phyloP scores from a whole-genome alignment of 2,329 filamentous ascomycete species.

The Pyrenochaeta sp. region DNA sequence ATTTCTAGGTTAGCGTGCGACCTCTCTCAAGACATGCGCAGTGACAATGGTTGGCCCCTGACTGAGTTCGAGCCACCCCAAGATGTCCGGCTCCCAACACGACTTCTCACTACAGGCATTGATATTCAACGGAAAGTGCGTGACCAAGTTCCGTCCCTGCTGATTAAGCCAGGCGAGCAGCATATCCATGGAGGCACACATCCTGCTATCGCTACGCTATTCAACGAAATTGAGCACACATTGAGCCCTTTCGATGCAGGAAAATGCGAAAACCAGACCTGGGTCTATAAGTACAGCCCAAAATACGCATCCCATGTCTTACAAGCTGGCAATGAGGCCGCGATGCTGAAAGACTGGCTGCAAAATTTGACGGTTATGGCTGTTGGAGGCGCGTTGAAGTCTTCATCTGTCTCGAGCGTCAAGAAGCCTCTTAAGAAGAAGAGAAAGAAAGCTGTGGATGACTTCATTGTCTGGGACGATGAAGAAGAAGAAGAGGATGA shows the following conservation, averaged over 20 bases:
- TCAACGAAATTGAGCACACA: slow-evolving; percentile 65
- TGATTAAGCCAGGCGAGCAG: slow-evolving; percentile 18
- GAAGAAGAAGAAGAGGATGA: slow-evolving; percentile 46
- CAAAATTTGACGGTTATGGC: slow-evolving; percentile 76
- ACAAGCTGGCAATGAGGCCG: slow-evolving; percentile 74
- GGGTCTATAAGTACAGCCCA: slow-evolving; percentile 89
- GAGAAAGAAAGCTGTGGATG: slow-evolving; percentile 59
- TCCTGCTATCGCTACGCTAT: slow-evolving; percentile 68
- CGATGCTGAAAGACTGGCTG: slow-evolving; percentile 82
- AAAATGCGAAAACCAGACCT: slow-evolving; percentile 75
- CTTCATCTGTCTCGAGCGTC: slow-evolving; percentile 12
- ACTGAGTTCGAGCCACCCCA: slow-evolving; percentile 26
- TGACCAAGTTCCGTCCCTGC: slow-evolving; percentile 26
- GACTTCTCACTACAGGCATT: slow-evolving; percentile 46
- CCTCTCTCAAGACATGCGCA: slow-evolving; percentile 15
- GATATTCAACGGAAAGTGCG: slow-evolving; percentile 53
- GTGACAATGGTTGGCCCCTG: not conserved
- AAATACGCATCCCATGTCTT: slow-evolving; percentile 73
- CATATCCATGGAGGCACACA: slow-evolving; percentile 50
- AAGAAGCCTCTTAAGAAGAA: slow-evolving; percentile 65
- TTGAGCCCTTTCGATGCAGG: slow-evolving; percentile 84
- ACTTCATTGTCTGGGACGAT: slow-evolving; percentile 46
- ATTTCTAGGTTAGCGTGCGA: slow-evolving; percentile 31
- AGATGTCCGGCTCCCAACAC: slow-evolving; percentile 44
- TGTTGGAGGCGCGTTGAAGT: slow-evolving; percentile 66